These are phyloP conservation scores for Aspergillus viridinutans DNA, from an alignment of 2,329 filamentous ascomycete genomes.

Conservation along the genomic window DNA sequence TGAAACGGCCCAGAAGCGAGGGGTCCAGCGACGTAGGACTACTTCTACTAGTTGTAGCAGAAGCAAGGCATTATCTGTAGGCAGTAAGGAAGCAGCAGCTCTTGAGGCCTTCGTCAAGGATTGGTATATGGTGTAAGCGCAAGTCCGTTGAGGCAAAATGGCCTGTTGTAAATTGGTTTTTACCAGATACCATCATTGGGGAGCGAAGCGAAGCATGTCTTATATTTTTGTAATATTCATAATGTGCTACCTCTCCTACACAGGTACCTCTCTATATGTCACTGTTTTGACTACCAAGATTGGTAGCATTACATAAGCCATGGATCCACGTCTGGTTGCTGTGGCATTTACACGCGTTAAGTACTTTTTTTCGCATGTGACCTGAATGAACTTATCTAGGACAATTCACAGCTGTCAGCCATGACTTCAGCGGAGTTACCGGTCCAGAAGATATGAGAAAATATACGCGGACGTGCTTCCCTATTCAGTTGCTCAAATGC, in stretches of 20 bases:
- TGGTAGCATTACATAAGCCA: slow-evolving; percentile 6
- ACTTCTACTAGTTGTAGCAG: background rate
- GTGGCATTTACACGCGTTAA: slow-evolving; percentile 18
- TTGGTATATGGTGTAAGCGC: background rate
- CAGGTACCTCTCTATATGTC: background rate
- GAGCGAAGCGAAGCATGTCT: too few species aligned
- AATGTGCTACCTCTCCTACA: too few species aligned
- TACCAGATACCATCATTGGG: background rate
- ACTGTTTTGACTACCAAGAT: background rate
- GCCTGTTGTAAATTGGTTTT: background rate
- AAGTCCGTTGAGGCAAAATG: background rate
- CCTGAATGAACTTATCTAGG: background rate
- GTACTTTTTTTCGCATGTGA: slow-evolving; percentile 11
- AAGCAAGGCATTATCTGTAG: background rate
- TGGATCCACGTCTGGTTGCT: slow-evolving; percentile 14
- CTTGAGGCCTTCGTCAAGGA: background rate
- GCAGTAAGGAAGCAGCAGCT: background rate
- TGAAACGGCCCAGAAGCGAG: background rate
- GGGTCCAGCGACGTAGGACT: background rate
- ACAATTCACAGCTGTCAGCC: background rate
- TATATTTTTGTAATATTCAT: background rate
- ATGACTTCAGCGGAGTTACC: too few species aligned
- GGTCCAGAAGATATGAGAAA: slow-evolving; percentile 16
- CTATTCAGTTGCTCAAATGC: slow-evolving; percentile 16
- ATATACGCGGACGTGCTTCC: background rate